Conservation (phyloP, 768 basidiomycete genomes). For the Favolaschia claudopus region DNA sequence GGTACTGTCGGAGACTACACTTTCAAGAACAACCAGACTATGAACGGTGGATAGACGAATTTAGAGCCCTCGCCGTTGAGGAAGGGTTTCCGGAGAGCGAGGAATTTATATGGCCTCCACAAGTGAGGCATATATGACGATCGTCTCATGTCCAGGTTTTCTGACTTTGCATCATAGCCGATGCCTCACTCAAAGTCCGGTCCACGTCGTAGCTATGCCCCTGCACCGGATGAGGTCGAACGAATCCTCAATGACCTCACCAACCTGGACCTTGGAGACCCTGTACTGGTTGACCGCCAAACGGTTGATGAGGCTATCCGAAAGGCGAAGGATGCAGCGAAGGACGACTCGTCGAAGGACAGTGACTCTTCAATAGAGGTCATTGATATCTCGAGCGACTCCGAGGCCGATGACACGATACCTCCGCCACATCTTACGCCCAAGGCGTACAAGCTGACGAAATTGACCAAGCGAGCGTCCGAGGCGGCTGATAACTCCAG, state of each 20-base stretch:
- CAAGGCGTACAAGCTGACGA: slow-evolving; percentile 63
- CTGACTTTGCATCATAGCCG: neutral
- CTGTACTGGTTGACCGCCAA: slow-evolving; percentile 59
- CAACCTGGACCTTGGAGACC: slow-evolving; percentile 63
- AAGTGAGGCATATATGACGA: too few species aligned
- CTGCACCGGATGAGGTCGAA: slow-evolving; percentile 56
- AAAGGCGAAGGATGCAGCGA: slow-evolving; percentile 40
- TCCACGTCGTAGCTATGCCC: slow-evolving; percentile 46
- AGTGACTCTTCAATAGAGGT: slow-evolving; percentile 36
- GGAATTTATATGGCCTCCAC: slow-evolving; percentile 80
- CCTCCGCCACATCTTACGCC: slow-evolving; percentile 43
- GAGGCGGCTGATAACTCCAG: slow-evolving; percentile 60
- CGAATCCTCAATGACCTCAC: slow-evolving; percentile 65
- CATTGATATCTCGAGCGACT: slow-evolving; percentile 58
- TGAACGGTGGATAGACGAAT: slow-evolving; percentile 67
- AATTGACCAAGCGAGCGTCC: slow-evolving; percentile 51
- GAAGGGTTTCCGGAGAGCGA: slow-evolving; percentile 65
- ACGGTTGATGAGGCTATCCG: slow-evolving; percentile 52
- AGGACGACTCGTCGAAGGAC: slow-evolving; percentile 31
- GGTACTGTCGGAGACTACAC: slow-evolving; percentile 72
- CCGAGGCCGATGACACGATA: slow-evolving; percentile 37
- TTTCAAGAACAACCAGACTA: slow-evolving; percentile 80
- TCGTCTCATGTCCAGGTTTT: too few species aligned
- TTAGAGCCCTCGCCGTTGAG: slow-evolving; percentile 65
- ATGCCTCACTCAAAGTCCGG: slow-evolving; percentile 40